Base-by-base conservation (phyloP, 2,329 filamentous ascomycete genomes). In the Penicillium sp. region DNA sequence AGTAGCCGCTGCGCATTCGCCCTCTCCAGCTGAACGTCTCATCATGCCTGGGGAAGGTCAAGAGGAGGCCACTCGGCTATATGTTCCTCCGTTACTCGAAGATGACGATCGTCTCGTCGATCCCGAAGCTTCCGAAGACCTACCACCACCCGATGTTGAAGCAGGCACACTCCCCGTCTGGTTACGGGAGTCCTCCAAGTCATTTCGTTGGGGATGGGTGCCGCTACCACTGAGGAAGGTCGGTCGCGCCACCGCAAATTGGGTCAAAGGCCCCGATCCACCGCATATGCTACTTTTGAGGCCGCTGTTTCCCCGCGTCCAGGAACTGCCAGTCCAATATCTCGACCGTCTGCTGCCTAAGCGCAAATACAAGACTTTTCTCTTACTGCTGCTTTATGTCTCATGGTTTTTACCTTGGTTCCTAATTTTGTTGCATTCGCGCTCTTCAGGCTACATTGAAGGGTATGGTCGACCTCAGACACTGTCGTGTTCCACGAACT, bases 341-440 rank as follows among this genome's bases (percentile, higher is more conserved):
- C 59, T 80, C 42, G 72, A 79, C 41, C 70, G 61, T 43, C 73
- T 77, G 53, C 72, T 77, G 14, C 77, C 77, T 3, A 79, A 77
- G 62, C 72, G 68, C 51, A 73, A 73, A 56, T 76, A 80, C 22
- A 78, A 78, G 58, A 65, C 77, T 32, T 64, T 61, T 14, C 61
- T 80, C 34, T 62, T 81, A 44, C 53, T 75, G 11, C 61, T 73
- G 21, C 64, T 79, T 13, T 80, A 80, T 62, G 63, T 73, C 13
- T 63, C 65, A 31, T 81, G 78, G 78, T 77, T 80, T 44, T 52
- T 79, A 48, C 72, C 75, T 8, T 81, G 77, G 74, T 73, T 73
- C 4, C 56, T 78, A 22, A 68, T 80, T 42, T 62, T 81, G 40
- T 62, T 75, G 27, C 71, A 77, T 53, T 78, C 78, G 29, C 70